Conservation (phyloP, 768 basidiomycete genomes). For the Trametes elegans region DNA sequence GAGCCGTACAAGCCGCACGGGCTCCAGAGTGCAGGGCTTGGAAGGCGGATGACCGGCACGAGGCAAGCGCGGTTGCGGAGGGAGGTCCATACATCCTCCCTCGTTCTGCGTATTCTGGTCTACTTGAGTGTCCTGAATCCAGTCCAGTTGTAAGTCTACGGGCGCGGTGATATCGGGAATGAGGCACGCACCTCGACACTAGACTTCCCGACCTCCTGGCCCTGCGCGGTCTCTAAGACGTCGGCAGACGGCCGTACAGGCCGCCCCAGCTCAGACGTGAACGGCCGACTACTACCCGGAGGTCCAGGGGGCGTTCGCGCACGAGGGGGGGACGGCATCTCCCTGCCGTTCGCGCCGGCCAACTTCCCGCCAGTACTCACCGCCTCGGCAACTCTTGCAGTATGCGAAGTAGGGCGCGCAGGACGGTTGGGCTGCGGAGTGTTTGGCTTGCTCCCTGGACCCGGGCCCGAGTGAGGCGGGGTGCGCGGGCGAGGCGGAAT, state of each 20-base stretch:
- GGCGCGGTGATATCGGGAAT: no score
- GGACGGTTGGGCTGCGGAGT: background rate
- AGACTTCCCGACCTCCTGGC: no score
- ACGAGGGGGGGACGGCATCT: background rate
- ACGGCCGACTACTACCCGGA: background rate
- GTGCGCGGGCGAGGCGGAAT: conserved; percentile 1
- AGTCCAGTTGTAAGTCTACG: no score
- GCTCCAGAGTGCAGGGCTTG: background rate
- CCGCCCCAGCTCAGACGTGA: background rate
- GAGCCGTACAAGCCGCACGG: background rate
- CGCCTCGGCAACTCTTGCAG: background rate
- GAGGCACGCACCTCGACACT: no score
- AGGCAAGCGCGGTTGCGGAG: no score
- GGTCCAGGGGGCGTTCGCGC: background rate
- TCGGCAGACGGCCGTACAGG: background rate
- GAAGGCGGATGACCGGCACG: no score
- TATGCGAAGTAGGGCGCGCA: background rate
- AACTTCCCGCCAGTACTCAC: background rate
- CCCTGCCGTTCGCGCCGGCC: background rate
- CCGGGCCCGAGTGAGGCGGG: background rate
- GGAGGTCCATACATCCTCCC: no score
- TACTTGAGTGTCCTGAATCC: no score
- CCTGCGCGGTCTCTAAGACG: no score
- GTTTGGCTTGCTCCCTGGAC: background rate
- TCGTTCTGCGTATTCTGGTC: no score